Base-by-base conservation (phyloP, 805 yeast genomes). In the Candida caryicola region DNA sequence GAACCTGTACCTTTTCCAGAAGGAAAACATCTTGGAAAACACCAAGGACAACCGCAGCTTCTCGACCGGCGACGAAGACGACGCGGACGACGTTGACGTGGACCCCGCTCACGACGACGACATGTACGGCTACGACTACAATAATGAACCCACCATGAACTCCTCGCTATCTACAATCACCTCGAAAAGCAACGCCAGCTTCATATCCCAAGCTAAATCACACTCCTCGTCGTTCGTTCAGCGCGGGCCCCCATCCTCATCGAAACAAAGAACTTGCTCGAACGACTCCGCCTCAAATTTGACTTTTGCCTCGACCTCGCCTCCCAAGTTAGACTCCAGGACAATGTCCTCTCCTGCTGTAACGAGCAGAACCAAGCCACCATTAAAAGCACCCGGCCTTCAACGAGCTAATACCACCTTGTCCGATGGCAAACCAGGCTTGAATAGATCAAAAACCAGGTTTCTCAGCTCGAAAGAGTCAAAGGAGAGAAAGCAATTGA, bases 401-500 rank as follows among this genome's bases (percentile, higher is more conserved):
- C 31, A 5, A 5, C 23, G 26, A 17, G 31, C 36, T n/a, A 28
- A 17, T 16, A 26, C 26, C 10, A 14, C 31, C 5, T 6, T 16
- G 19, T 8, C 31, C 12, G 17, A 14, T 13, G 12, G 23, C 14
- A 16, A 4, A 19, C 36, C 31, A 14, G 25, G 15, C 12, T 50
- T 68, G 17, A 32, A 55, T 2, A 50, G 73, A 37, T 44, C 68
- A 6, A 68, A 68, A 41, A 54, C 70, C 1, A 58, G 59, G 27
- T 68, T 49, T 47, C 40, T 60, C 33, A 59, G 56, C 39, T 54
- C 64, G 4, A 51, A 58, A 34, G 71, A 68, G 44, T 54, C 61
- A n/a, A 69, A 66, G 44, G 66, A 60, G 34, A 49, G 74, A 32
- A 55, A 62, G 45, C 57, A 55, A 37, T 47, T 60, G 16, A 54